A percentile compares a stretch with the other conserved stretches of the same genome.
These are phyloP conservation scores for Laguncularia racemosa DNA, from an alignment of 345 rosid species.

Conservation along the genomic window DNA sequence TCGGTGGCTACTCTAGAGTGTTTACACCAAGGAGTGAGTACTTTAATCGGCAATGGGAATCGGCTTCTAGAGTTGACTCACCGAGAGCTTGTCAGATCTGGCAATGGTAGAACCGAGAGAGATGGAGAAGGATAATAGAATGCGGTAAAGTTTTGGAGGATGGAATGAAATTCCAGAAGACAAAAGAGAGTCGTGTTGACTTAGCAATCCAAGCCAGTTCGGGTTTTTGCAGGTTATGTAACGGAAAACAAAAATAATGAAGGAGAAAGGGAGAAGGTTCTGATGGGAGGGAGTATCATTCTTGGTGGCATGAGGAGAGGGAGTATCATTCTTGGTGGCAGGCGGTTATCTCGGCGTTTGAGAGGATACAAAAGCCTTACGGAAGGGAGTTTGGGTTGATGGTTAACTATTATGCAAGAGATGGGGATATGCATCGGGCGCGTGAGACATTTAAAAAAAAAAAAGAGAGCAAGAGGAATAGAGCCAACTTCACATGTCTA, in stretches of 20 bases:
- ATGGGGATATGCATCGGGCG: slow-evolving; percentile 96
- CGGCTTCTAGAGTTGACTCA: slow-evolving; percentile 63
- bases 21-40: slow-evolving; percentile 84
- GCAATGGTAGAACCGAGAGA: not conserved
- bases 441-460: slow-evolving; percentile 89
- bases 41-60: slow-evolving; percentile 95
- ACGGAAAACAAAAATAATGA: no score
- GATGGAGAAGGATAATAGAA: no score
- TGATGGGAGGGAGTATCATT: slow-evolving; percentile 41
- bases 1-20: slow-evolving; percentile 92
- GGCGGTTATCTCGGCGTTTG: slow-evolving; percentile 76
- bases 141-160: no score
- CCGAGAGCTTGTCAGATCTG: slow-evolving; percentile 39
- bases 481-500: slow-evolving; percentile 83
- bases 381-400: slow-evolving; percentile 92
- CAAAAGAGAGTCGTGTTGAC: no score
- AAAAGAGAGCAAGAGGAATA: slow-evolving; percentile 89
- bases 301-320: slow-evolving; percentile 85
- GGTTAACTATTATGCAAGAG: slow-evolving; percentile 88
- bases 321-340: slow-evolving; percentile 99
- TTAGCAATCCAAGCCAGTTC: not conserved
- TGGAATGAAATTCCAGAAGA: no score
- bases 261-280: slow-evolving; percentile 16
- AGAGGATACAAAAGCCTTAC: slow-evolving; percentile 86
- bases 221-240: not conserved